phyloP scores from a whole-genome alignment of 768 basidiomycete genomes.

The Jaapia argillacea region DNA sequence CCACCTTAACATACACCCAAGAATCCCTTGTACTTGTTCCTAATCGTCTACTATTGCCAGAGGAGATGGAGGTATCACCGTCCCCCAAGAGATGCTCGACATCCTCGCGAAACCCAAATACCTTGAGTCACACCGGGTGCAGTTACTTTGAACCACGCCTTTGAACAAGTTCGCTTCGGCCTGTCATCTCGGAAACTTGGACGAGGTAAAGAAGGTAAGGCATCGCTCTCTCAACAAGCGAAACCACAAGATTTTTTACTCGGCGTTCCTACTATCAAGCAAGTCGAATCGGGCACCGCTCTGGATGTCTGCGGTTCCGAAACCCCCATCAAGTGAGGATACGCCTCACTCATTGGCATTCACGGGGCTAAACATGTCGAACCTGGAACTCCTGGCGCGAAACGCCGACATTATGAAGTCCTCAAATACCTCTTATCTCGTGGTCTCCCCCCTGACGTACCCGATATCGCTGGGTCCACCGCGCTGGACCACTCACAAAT shows the following conservation, averaged over 20 bases:
- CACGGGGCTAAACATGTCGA: constrained; percentile 35
- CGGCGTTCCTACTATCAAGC: constrained; percentile 3
- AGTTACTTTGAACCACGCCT: too few species aligned
- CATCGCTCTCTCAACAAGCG: neutral
- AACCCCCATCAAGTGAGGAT: constrained; percentile 33
- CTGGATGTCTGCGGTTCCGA: constrained; percentile 30
- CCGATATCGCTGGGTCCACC: neutral
- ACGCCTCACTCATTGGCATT: constrained; percentile 26
- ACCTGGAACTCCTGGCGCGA: constrained; percentile 6
- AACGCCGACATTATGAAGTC: neutral
- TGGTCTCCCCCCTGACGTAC: neutral
- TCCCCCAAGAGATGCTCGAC: too few species aligned
- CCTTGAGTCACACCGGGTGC: too few species aligned
- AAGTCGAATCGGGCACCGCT: constrained; percentile 19
- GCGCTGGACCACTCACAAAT: constrained; percentile 6
- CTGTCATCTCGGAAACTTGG: neutral
- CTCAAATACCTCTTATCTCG: neutral
- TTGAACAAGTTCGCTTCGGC: neutral
- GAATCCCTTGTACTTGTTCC: too few species aligned
- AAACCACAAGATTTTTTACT: neutral
- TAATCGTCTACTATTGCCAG: too few species aligned
- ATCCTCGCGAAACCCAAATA: too few species aligned
- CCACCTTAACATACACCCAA: too few species aligned
- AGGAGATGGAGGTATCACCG: too few species aligned
- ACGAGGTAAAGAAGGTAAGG: neutral